These are phyloP conservation scores for Lumnitzera racemosa DNA, from an alignment of 345 rosid species.

Conservation along the genomic window DNA sequence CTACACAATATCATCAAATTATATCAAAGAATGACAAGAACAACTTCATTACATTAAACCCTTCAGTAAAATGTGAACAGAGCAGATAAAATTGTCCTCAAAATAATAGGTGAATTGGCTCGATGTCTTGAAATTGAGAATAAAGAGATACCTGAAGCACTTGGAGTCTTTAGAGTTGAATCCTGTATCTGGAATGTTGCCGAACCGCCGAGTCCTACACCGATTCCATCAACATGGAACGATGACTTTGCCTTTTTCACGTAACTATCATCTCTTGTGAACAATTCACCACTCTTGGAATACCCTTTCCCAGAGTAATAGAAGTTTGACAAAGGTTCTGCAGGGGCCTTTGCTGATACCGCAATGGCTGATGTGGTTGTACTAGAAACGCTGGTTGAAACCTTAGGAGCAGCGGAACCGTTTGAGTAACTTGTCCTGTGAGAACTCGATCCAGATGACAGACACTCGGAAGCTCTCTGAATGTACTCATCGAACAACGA, in stretches of 20 bases:
- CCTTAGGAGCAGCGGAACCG: conserved; percentile 14
- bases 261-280: conserved; percentile 67
- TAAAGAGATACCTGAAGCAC: conserved; percentile 37
- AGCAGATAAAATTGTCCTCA: background rate
- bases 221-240: conserved; percentile 36
- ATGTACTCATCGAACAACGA: conserved; percentile 63
- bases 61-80: too few species aligned
- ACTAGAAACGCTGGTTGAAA: background rate
- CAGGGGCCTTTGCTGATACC: conserved; percentile 9
- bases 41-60: too few species aligned
- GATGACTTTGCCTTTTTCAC: conserved; percentile 52
- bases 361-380: background rate
- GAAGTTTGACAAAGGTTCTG: conserved; percentile 14
- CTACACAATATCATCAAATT: conserved; percentile 24
- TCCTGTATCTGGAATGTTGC: conserved; percentile 41
- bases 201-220: conserved; percentile 24
- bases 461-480: conserved; percentile 75
- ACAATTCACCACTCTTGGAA: conserved; percentile 25
- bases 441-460: conserved; percentile 37
- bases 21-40: too few species aligned
- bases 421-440: conserved; percentile 14
- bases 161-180: conserved; percentile 43
- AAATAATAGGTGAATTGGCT: background rate
- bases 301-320: conserved; percentile 24
- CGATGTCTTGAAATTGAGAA: background rate